A percentile compares a stretch with the other conserved stretches of the same genome.
These are phyloP conservation scores for Helotiales sp. DNA, from an alignment of 2,329 filamentous ascomycete species.

Conservation along the genomic window DNA sequence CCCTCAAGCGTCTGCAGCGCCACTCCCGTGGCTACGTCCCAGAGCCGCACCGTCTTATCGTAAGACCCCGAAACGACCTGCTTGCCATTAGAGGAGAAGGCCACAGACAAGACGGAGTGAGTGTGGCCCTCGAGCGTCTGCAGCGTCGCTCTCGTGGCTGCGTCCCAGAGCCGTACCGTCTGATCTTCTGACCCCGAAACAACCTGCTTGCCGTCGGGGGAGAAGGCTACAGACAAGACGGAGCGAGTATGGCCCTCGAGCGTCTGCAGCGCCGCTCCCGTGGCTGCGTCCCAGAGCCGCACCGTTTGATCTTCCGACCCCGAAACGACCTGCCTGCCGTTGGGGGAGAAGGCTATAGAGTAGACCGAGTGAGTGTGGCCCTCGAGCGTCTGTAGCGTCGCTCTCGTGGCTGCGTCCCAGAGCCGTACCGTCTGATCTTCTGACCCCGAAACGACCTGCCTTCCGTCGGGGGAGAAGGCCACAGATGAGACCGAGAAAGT, in stretches of 20 bases:
- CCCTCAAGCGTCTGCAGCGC: no score
- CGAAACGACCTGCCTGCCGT: neutral
- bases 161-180: no score
- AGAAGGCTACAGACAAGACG: conserved; percentile 17
- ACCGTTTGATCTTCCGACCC: conserved; percentile 4
- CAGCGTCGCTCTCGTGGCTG: no score
- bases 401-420: conserved; percentile 17
- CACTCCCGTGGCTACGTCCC: no score
- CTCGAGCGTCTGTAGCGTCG: neutral
- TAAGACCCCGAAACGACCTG: no score
- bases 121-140: no score
- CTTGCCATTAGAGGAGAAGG: no score
- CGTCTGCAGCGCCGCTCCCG: conserved; percentile 1
- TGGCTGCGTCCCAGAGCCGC: conserved; percentile 23
- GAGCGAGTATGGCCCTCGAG: neutral
- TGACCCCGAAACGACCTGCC: neutral
- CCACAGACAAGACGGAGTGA: no score
- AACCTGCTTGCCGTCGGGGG: neutral
- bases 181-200: no score
- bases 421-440: conserved; percentile 10
- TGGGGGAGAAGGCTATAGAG: conserved; percentile 18
- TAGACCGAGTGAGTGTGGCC: neutral
- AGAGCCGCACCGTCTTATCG: no score
- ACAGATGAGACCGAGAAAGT: neutral
- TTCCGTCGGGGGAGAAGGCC: conserved; percentile 15